Conservation (phyloP, 148 eudicot genomes). For the Rhododendron vialii region DNA sequence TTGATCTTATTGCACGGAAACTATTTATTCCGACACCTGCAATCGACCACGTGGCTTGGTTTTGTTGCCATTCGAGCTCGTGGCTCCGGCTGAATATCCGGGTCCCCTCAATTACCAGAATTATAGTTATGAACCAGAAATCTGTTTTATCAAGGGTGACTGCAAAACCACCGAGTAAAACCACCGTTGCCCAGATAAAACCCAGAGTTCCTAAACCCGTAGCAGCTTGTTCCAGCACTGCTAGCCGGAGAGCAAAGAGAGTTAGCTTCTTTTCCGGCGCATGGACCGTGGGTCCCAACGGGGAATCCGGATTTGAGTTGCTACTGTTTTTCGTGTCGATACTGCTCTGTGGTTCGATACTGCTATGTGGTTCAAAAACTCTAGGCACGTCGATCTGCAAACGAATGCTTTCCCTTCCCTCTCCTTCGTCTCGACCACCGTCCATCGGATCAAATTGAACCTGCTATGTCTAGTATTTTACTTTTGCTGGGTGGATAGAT, state of each 20-base stretch:
- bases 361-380: slow-evolving; percentile 22
- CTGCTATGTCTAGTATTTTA: not conserved
- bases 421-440: slow-evolving; percentile 3
- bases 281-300: not conserved
- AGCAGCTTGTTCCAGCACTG: slow-evolving; percentile 73
- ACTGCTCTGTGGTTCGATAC: slow-evolving; percentile 42
- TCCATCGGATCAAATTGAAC: slow-evolving; percentile 20
- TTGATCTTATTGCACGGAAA: slow-evolving; percentile 48
- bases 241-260: slow-evolving; percentile 74
- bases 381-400: slow-evolving; percentile 33
- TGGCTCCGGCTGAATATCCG: slow-evolving; percentile 77
- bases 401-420: slow-evolving; percentile 28
- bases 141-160: slow-evolving; percentile 62
- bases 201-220: slow-evolving; percentile 73
- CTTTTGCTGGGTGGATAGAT: not conserved
- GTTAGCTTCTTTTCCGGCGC: slow-evolving; percentile 81
- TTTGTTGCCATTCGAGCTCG: slow-evolving; percentile 89
- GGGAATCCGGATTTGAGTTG: slow-evolving; percentile 8
- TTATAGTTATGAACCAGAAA: slow-evolving; percentile 80
- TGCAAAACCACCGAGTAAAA: slow-evolving; percentile 85
- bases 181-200: slow-evolving; percentile 92
- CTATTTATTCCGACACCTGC: slow-evolving; percentile 36
- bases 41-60: slow-evolving; percentile 77
- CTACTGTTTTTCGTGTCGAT: slow-evolving; percentile 32
- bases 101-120: slow-evolving; percentile 66